Percentiles rank a stretch among this genome's conserved stretches.
Evolutionary conservation across 306 rosid genomes (phyloP).

Genomic region (Lagenaria siceraria): DNA sequence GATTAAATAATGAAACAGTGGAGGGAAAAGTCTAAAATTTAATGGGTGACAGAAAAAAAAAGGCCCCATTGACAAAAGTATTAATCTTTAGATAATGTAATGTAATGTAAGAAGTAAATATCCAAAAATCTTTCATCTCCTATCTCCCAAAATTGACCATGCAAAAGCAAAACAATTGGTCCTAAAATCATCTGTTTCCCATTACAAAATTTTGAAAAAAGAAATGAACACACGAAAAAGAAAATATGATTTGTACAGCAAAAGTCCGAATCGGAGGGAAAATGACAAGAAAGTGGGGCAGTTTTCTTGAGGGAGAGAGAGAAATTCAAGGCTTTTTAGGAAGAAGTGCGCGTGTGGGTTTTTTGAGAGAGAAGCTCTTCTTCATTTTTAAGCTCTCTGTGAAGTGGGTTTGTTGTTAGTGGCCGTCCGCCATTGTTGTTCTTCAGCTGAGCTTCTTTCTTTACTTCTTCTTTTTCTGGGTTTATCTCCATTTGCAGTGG

Average conservation of each 20-base stretch:
- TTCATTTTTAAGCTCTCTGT: background rate
- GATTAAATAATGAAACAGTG: background rate
- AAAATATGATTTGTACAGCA: background rate
- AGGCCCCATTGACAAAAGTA: background rate
- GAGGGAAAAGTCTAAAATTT: background rate
- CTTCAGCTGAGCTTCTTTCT: background rate
- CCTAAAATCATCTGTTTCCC: background rate
- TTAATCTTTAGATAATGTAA: background rate
- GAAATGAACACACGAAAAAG: background rate
- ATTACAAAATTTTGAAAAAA: background rate
- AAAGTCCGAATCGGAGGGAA: slow-evolving; percentile 8
- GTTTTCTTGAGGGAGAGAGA: background rate
- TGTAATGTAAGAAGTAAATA: background rate
- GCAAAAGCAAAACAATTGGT: background rate
- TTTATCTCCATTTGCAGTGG: background rate
- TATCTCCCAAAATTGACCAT: background rate
- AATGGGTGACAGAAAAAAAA: background rate
- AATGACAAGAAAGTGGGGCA: slow-evolving; percentile 7
- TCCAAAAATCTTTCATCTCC: background rate
- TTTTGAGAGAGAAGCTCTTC: background rate
- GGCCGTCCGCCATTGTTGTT: background rate
- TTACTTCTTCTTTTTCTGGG: background rate
- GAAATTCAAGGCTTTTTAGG: background rate
- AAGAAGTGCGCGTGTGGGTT: slow-evolving; percentile 4
- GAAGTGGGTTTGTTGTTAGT: background rate